phyloP scores from a whole-genome alignment of 164 flowering plant genomes.

The Stephania cephalantha region DNA sequence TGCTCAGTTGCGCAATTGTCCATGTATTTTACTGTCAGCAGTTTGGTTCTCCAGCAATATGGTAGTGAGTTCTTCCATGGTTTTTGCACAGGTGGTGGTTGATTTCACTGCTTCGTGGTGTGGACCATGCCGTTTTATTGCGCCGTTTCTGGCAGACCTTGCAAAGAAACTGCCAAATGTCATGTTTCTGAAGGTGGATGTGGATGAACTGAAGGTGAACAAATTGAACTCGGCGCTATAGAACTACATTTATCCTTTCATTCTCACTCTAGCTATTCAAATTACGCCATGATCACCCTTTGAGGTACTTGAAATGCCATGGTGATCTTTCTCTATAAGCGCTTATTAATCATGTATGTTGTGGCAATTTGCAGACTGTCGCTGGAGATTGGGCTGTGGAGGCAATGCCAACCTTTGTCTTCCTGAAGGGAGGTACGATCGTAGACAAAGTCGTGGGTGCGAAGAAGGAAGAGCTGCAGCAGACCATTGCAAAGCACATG shows the following conservation, averaged over 20 bases:
- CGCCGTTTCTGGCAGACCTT: constrained; percentile 53
- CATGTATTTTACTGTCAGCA: not conserved
- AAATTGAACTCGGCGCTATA: not conserved
- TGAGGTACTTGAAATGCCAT: too few relatives aligned
- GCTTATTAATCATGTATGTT: not conserved
- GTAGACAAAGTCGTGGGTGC: constrained; percentile 65
- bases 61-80: not conserved
- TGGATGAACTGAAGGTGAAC: constrained; percentile 60
- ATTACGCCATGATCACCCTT: too few relatives aligned
- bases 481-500: constrained; percentile 13
- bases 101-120: constrained; percentile 95
- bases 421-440: constrained; percentile 51
- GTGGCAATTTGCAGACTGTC: constrained; percentile 35
- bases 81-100: constrained; percentile 50
- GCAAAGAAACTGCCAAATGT: constrained; percentile 52
- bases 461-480: constrained; percentile 35
- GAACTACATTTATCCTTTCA: too few relatives aligned
- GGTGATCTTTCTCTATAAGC: not conserved
- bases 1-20: not conserved
- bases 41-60: not conserved
- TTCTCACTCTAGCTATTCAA: too few relatives aligned
- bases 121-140: constrained; percentile 64
- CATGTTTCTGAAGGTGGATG: constrained; percentile 76
- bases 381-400: constrained; percentile 47
- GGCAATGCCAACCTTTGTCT: constrained; percentile 72